Base-by-base conservation (phyloP, 331 rosid species). In the Rosa hybrid region DNA sequence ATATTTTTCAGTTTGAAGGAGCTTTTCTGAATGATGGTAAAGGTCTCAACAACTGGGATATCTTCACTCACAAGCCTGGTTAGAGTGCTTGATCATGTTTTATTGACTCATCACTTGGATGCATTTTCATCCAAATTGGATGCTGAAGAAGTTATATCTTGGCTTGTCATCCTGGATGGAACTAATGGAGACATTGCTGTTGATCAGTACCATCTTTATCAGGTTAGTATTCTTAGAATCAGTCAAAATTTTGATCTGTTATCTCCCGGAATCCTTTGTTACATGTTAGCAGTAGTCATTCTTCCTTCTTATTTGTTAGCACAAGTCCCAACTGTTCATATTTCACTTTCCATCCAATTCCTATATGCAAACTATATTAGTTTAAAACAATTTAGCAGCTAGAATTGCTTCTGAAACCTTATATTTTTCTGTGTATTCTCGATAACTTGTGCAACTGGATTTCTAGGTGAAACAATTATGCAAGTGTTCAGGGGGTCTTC, bases 1-100 rank as follows among this genome's bases (percentile, higher is more conserved):
- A 3, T 42, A 14, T 56, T 77, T 73, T 72, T 23, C 59, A 93
- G 96, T 89, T 74, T 86, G 97, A 91, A 80, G 96, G 96, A 21
- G 96, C 87, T 63, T 90, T 27, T 75, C 48, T 87, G 77, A 76
- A 46, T 34, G 89, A 91, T 86, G 97, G 96, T 1, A 93, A 91
- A 79, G 91, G 96, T n/a, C 84, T 85, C 25, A 87, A 6, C 81
- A 91, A 87, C 80, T 93, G 94, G 97, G 97, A 93, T 76, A 83
- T 86, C 68, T 91, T 88, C 82, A 77, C 91, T 82, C 97, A 93
- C 74, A 41, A 64, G 60, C 84, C 91, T 72, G 94, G 97, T 93
- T 45, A 30, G 80, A 56, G 23, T 50, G 41, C 12, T n/a, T 16
- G 5, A 64, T 73, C 1, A 3, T 42, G 17, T 38, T 17, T 42